Base-by-base conservation (phyloP, 768 basidiomycete genomes). In the Pulveroboletus sp. region DNA sequence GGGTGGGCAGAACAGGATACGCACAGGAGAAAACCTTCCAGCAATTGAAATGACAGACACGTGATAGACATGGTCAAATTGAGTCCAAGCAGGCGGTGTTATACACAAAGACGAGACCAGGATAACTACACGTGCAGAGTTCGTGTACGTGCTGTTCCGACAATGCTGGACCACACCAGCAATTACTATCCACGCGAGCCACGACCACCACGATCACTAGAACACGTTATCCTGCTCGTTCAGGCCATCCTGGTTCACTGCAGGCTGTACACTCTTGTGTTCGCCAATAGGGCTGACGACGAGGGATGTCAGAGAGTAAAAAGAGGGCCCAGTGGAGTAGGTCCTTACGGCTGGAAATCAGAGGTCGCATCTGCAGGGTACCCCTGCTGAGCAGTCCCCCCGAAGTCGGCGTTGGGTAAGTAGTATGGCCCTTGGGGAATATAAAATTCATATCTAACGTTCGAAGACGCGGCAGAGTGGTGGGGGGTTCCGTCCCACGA, bases 21-120 rank as follows among this genome's bases (percentile, higher is more conserved):
- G 48, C 58, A 57, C 58, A 55, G 50, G 48, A 61, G 49, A 45
- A 50, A 49, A 37, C 27, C 17, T 46, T 8, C 47, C 36, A 31
- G 44, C 43, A 49, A 18, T 50, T 54, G 54, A 59, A 51, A 57
- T 62, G 41, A 57, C 42, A 45, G 21, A 57, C 54, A 51, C 53
- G 54, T 62, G 63, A 60, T 60, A 44, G 30, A 63, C 60, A 63
- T 58, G 57, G 57, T 47, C 30, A 32, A 43, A 63, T 42, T 47
- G 41, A 37, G 49, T 21, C 21, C 43, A 35, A 35, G 33, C 30
- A 49, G 32, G 40, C 47, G 17, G 37, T 28, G 47, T 30, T 27
- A 50, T 26, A 10, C 10, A 28, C 32, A 14, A 43, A 17, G 40
- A 43, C 4, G 32, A 28, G 27, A 28, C 32, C 32, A 33, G 14